Evolutionary conservation across 352 stramenopile species (phyloP), one percentile per base, ranked within the genome.

Genomic region (Globisporangium nodosum): DNA sequence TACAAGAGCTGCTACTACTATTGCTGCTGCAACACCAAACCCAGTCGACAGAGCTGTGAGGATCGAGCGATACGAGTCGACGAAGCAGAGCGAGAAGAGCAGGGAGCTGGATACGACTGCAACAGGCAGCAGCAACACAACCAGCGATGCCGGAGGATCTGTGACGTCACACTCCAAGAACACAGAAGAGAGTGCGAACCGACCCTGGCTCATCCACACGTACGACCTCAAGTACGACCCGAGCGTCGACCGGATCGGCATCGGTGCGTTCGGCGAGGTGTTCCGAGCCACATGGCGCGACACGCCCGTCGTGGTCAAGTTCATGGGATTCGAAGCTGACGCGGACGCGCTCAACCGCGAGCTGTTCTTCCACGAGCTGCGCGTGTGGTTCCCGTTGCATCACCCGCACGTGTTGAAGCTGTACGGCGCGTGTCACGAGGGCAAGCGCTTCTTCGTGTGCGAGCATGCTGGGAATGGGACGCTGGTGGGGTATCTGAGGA

Each of bases 401-500:
- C 55, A 61, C 27, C 55, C 55, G 8, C 46, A 61, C 12, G 27
- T 54, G 3, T 2, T 61, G 46, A 61, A 60, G 30, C 55, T 61
- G 7, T 54, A 39, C 33, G 55, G 55, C 20, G 46, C 46, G 1
- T 49, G 55, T 5, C 30, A 61, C 30, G 24, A 54, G 0, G 55
- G 30, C 3, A 61, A 54, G 12, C 16, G 31, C 3, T 49, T 54
- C 46, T 49, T 54, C 20, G 55, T 24, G 12, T 60, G 55, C 35
- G 55, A 60, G 31, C 15, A 0, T 24, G 21, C 21, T 1, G 21
- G 1, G 0, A 24, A 24, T 24, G 21, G 21, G 21, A 24, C 21
- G 0, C 21, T 24, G n/a, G n/a, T n/a, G n/a, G n/a, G n/a, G n/a
- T n/a, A n/a, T n/a, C n/a, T n/a, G n/a, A n/a, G n/a, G n/a, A n/a